Evolutionary conservation across 176 grass and related monocot species (phyloP), one percentile per base, ranked within the genome.

Genomic region (Guadua angustifolia): DNA sequence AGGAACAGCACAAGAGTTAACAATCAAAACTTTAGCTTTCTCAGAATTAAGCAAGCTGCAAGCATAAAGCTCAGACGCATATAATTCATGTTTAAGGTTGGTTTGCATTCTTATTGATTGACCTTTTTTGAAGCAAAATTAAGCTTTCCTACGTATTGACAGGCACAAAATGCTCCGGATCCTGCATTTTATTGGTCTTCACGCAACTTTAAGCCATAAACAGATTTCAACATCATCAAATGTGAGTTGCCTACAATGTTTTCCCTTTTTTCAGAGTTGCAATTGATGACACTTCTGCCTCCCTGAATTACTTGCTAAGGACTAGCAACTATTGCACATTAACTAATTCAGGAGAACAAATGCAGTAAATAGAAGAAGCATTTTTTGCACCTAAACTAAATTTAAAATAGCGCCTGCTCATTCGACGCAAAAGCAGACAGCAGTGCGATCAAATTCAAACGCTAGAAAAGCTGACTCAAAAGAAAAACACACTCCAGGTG

Each of bases 281-380:
- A 78, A 79, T 66, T 58, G 36, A 78, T 67, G 24, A 5, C 26
- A 73, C 24, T 67, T 78, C 66, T 66, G 26, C 74, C 56, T 68
- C 40, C 66, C 44, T 49, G 43, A 86, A 57, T 79, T 46, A 57
- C 18, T 81, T 32, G 79, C 55, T 77, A 46, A 65, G 66, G 52
- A 82, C 53, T 51, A 64, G 57, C 66, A 63, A 56, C 19, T 72
- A 77, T 22, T 45, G 50, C 11, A 26, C 44, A 58, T 1, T 25
- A 56, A 60, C 43, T 43, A 53, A 46, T 25, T 67, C 18, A 78
- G 29, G 32, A 68, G 14, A 71, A 65, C 18, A 56, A 17, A 13
- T 38, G 49, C 18, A 76, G 9, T 12, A 14, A 5, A 51, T 14
- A 65, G 44, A 83, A 62, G 44, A 18, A 25, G 22, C 36, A 43